Base-by-base conservation (phyloP, 345 rosid genomes). In the Aquilaria sinensis region DNA sequence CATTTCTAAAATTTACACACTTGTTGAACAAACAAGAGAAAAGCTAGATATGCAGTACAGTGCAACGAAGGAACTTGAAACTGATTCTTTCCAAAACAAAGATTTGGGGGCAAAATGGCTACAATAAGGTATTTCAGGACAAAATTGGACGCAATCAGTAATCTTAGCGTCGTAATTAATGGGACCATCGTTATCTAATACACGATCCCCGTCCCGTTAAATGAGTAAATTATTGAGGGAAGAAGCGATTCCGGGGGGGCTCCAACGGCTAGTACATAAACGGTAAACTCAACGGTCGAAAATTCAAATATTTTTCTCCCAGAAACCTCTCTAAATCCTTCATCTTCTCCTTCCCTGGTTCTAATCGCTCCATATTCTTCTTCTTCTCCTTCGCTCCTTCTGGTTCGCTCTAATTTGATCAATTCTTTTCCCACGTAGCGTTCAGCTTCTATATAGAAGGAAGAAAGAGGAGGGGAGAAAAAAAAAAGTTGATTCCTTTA, bases 281-380 rank as follows among this genome's bases (percentile, higher is more conserved):
- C 86, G 81, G 92, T 82, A 70, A 82, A 64, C 68, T 32, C 79
- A 84, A 87, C 88, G 94, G 90, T 85, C 83, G 48, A 85, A 75
- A 57, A 29, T 74, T 75, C 47, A 47, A 63, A 78, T 56, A 41
- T 31, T 64, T 58, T 67, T 70, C 32, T 64, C 33, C 65, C 55
- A 37, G 6, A 60, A 45, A 59, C 58, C 74, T 63, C 70, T 63
- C 72, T 66, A 76, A 77, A 73, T 52, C 79, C 15, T 53, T 47
- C 3, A 57, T 32, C 10, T 49, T 34, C 73, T 52, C 53, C 62
- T 61, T 57, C 66, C n/a, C 62, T 12, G 67, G 12, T 73, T 37
- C 57, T 60, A 59, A 49, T 34, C 51, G 46, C 14, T 51, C 47
- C 34, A n/a, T 23, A 48, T 5, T 12, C 9, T 2, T 33, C 51